Evolutionary conservation across 768 basidiomycete genomes (phyloP), one percentile per base, ranked within the genome.

Genomic region (Termitomyces sp.): DNA sequence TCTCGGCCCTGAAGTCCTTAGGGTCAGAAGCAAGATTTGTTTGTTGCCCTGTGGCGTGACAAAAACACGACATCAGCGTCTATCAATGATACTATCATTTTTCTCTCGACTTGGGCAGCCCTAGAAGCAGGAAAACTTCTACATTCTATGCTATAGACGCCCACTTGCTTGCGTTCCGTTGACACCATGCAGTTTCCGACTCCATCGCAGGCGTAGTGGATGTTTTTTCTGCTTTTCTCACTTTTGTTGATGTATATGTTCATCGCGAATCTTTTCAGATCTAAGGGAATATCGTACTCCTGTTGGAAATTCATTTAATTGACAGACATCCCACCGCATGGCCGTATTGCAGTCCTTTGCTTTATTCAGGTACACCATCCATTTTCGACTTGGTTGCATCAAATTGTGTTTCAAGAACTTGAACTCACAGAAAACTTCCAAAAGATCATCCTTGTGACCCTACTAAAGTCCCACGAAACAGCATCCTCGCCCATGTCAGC

Each of bases 51-150:
- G 55, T 51, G 55, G 50, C 50, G 55, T 28, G 49, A 35, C 48
- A n/a, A 49, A 35, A 32, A 28, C 19, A 30, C 1, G 38, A 19
- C 5, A 35, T 45, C 26, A 40, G 38, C 38, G 55, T 46, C 22
- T 46, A 56, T 56, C 55, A 56, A 0, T 56, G 55, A 56, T 56
- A 51, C 7, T 35, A 56, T 56, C 55, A 56, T 38, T 37, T 17
- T 34, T 8, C 5, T n/a, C n/a, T n/a, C 32, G n/a, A n/a, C 35
- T 37, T 37, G 35, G 41, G 35, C 32, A 32, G 41, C n/a, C 43
- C 14, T 5, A 24, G 28, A 34, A 43, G 34, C 12, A 35, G 24
- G 12, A 10, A 53, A 22, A 21, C 45, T 21, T 14, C 28, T 21
- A 12, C 38, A 24, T 22, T 2, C 15, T 17, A 24, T 28, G n/a